Evolutionary conservation across 768 basidiomycete genomes (phyloP).

Genomic region (Cubamyces sp.): DNA sequence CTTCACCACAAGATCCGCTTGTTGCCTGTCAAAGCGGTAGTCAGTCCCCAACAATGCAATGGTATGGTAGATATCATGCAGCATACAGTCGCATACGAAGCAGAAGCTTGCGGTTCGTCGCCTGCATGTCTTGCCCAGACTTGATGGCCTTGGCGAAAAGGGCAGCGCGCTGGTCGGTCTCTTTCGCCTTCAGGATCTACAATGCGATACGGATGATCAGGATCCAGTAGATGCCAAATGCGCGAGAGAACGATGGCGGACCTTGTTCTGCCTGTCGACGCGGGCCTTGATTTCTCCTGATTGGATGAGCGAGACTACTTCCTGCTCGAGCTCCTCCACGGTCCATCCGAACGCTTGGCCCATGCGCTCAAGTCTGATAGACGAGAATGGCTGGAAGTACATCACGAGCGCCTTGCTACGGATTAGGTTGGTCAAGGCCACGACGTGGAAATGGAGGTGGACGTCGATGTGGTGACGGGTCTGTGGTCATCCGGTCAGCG

Average conservation of each 20-base stretch:
- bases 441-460: conserved; percentile 72
- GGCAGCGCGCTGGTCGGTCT: conserved; percentile 76
- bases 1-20: conserved; percentile 76
- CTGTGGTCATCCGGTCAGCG: conserved; percentile 43
- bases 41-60: background rate
- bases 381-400: conserved; percentile 90
- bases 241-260: conserved; percentile 31
- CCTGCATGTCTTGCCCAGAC: conserved; percentile 70
- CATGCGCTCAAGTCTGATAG: conserved; percentile 84
- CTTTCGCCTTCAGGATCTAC: conserved; percentile 76
- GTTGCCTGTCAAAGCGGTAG: conserved; percentile 56
- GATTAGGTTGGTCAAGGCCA: conserved; percentile 67
- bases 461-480: conserved; percentile 79
- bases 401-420: conserved; percentile 78
- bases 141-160: conserved; percentile 78
- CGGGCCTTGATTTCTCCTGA: conserved; percentile 77
- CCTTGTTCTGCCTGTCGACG: conserved; percentile 91
- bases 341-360: conserved; percentile 84
- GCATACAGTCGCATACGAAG: conserved; percentile 82
- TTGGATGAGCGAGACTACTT: conserved; percentile 80
- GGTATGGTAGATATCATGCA: background rate
- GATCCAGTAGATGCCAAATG: background rate
- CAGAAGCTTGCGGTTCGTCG: conserved; percentile 76
- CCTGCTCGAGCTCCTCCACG: conserved; percentile 67
- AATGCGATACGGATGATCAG: background rate